These are phyloP conservation scores for Dothideomycetidae sp. DNA, from an alignment of 2,329 filamentous ascomycete species.

Conservation along the genomic window DNA sequence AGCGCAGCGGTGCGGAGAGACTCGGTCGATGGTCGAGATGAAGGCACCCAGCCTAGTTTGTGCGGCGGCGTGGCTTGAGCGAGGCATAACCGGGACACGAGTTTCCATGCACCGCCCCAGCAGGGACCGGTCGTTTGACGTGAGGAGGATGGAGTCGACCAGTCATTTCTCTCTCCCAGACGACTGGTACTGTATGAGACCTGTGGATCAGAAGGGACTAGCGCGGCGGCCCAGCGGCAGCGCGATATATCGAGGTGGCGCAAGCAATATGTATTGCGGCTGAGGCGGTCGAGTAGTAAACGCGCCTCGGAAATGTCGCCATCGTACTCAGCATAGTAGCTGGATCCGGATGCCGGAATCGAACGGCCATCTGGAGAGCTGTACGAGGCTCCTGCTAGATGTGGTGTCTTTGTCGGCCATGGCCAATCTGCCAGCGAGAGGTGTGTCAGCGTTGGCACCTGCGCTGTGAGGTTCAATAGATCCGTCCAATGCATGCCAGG, in stretches of 20 bases:
- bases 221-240: slow-evolving; percentile 42
- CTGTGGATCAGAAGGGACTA: slow-evolving; percentile 25
- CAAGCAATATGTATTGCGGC: slow-evolving; percentile 41
- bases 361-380: slow-evolving; percentile 26
- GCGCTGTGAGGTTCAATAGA: slow-evolving; percentile 38
- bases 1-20: no score
- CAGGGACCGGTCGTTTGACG: no score
- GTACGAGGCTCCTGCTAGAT: slow-evolving; percentile 33
- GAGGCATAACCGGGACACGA: no score
- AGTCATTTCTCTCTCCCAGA: no score
- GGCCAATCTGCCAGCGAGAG: slow-evolving; percentile 51
- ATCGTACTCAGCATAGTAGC: slow-evolving; percentile 39
- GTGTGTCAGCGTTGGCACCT: slow-evolving; percentile 44
- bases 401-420: slow-evolving; percentile 41
- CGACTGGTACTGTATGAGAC: no score
- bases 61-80: no score
- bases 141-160: no score
- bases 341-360: slow-evolving; percentile 36
- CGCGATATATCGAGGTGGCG: slow-evolving; percentile 50
- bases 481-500: slow-evolving; percentile 39
- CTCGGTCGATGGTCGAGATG: no score
- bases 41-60: no score
- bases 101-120: no score
- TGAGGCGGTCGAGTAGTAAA: slow-evolving; percentile 41
- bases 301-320: slow-evolving; percentile 43